Evolutionary conservation across 176 grass and related monocot genomes (phyloP).

Genomic region (Rhynchospora breviuscula): DNA sequence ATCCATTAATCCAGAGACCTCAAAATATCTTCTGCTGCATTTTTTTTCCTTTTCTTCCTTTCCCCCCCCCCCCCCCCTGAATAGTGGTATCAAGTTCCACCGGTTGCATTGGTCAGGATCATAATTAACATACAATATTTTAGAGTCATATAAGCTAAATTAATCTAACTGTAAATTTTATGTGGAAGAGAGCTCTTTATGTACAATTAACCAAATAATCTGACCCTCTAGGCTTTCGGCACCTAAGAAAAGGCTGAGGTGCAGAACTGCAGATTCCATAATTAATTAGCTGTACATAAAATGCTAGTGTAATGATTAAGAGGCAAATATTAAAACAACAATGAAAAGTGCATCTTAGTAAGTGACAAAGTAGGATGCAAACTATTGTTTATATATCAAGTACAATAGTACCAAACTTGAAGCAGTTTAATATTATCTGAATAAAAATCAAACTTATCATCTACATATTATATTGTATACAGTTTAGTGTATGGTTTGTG

Average conservation of each 20-base stretch:
- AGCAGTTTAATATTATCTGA: conserved; percentile 5
- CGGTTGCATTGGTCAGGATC: background rate
- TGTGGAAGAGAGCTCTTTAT: background rate
- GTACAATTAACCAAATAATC: background rate
- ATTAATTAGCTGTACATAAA: background rate
- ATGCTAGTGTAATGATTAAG: background rate
- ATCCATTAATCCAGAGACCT: background rate
- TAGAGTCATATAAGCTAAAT: background rate
- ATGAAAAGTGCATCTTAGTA: background rate
- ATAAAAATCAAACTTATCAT: conserved; percentile 23
- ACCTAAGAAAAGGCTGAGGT: background rate
- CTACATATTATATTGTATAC: conserved; percentile 21
- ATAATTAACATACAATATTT: background rate
- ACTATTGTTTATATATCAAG: background rate
- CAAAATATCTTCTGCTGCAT: background rate
- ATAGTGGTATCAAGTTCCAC: background rate
- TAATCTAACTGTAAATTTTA: background rate
- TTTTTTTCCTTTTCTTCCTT: background rate
- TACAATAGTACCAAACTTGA: conserved; percentile 20
- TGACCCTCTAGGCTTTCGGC: background rate
- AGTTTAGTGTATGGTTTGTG: conserved; percentile 9
- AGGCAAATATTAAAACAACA: background rate
- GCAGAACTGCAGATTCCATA: background rate
- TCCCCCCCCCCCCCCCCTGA: too few species aligned
- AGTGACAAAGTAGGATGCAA: background rate